Evolutionary conservation across 345 rosid species (phyloP), one percentile per base, ranked within the genome.

Genomic region (Syzygium aromaticum): DNA sequence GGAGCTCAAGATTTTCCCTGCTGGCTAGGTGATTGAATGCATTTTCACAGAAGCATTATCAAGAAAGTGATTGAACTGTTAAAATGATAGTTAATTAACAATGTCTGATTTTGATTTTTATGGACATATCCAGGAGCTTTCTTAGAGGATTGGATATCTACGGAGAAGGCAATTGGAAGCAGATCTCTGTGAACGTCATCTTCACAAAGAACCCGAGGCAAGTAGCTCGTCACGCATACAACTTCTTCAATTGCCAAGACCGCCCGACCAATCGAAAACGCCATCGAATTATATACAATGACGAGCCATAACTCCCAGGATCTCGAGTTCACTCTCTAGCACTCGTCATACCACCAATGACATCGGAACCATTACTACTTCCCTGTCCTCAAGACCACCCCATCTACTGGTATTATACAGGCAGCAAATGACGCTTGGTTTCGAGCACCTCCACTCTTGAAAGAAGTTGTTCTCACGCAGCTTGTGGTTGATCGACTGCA

Each of bases 221-320:
- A 84, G 86, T 89, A n/a, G 88, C 88, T 25, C 52, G 86, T 84
- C 88, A 89, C 77, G 88, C 90, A 21, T 61, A 53, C 85, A 77
- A 84, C 52, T 40, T 51, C 57, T 89, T 83, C 73, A 17, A 51
- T 33, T 56, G 88, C 27, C 38, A 43, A 38, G 80, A 73, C 25
- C 13, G 7, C 14, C 80, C 14, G 14, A 16, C 80, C 49, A 73
- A 6, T 38, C 23, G 6, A 19, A 73, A 73, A 19, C 80, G 80
- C 80, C 78, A 6, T 64, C 21, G 40, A 64, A 64, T 30, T 12
- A 30, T 16, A 17, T 30, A 30, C 22, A 7, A 9, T 1, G 25
- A 73, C 49, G 13, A 73, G 49, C 49, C 14, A 0, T 73, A 73
- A 40, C 4, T 73, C 80, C 25, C 49, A 1, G 80, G 49, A 73